Evolutionary conservation across 805 yeast genomes (phyloP).

Genomic region (Wickerhamiella allomyrinae): DNA sequence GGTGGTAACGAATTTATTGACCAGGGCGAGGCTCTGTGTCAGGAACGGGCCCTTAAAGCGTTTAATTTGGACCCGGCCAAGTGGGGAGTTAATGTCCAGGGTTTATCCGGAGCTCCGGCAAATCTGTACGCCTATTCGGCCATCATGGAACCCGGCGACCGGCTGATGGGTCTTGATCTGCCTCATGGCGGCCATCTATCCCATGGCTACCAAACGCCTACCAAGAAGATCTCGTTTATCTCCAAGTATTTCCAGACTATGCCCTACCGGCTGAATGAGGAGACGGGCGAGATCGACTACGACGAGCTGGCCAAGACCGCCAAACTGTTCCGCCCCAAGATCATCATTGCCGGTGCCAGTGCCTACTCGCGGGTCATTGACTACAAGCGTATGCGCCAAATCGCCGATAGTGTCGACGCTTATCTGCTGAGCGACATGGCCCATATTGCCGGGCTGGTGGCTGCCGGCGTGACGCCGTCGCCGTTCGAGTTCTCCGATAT

Average conservation of each 20-base stretch:
- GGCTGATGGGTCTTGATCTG: constrained; percentile 94
- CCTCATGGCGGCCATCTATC: constrained; percentile 99
- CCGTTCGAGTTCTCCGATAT: constrained; percentile 96
- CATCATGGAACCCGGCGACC: constrained; percentile 84
- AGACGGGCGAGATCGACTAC: constrained; percentile 91
- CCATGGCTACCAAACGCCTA: constrained; percentile 93
- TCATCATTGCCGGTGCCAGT: constrained; percentile 93
- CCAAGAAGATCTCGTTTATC: constrained; percentile 86
- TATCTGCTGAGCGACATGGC: constrained; percentile 97
- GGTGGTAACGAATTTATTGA: constrained; percentile 98
- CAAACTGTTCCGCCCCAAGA: constrained; percentile 84
- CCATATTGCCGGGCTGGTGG: constrained; percentile 88
- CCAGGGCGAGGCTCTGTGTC: constrained; percentile 83
- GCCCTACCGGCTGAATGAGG: constrained; percentile 91
- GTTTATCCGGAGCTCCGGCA: constrained; percentile 95
- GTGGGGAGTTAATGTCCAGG: constrained; percentile 98
- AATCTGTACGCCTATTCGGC: constrained; percentile 95
- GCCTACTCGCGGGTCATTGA: constrained; percentile 96
- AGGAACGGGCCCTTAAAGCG: constrained; percentile 84
- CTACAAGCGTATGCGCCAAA: constrained; percentile 89
- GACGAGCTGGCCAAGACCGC: constrained; percentile 90
- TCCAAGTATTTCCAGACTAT: constrained; percentile 95
- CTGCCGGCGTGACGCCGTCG: constrained; percentile 90
- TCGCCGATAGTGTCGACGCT: constrained; percentile 96
- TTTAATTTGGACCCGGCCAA: constrained; percentile 62